Evolutionary conservation across 2,329 filamentous ascomycete species (phyloP).

Genomic region (Cadophora gregata): DNA sequence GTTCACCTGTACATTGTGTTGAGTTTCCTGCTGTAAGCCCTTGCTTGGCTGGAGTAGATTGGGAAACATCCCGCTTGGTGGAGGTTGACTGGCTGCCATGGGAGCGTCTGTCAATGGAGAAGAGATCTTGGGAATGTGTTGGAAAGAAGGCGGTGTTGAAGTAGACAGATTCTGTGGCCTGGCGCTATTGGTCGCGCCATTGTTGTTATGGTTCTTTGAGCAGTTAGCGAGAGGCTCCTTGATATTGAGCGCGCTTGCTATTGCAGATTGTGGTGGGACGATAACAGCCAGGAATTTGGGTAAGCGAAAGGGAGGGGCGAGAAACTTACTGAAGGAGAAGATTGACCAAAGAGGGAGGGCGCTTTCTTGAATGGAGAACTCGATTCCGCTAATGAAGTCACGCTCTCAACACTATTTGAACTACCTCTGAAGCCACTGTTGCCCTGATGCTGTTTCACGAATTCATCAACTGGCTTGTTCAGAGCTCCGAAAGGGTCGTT

Average conservation of each 20-base stretch:
- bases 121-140: slow-evolving; percentile 19
- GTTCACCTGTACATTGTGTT: not conserved
- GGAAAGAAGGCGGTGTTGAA: slow-evolving; percentile 3
- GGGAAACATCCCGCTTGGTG: slow-evolving; percentile 31
- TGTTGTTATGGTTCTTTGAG: slow-evolving; percentile 7
- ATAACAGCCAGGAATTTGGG: not conserved
- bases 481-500: slow-evolving; percentile 32
- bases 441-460: slow-evolving; percentile 26
- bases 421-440: slow-evolving; percentile 14
- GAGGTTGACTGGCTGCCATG: slow-evolving; percentile 27
- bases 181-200: not conserved
- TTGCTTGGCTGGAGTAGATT: slow-evolving; percentile 14
- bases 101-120: slow-evolving; percentile 33
- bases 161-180: not conserved
- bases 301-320: not conserved
- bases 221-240: not conserved
- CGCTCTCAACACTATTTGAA: not conserved
- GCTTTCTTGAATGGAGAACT: slow-evolving; percentile 5
- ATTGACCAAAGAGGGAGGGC: slow-evolving; percentile 13
- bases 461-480: slow-evolving; percentile 34
- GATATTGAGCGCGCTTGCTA: not conserved
- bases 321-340: slow-evolving; percentile 24
- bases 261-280: not conserved
- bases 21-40: slow-evolving; percentile 5
- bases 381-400: not conserved